These are phyloP conservation scores for Protoeuglena noctilucae DNA, from an alignment of 139 green algal species.

Conservation along the genomic window DNA sequence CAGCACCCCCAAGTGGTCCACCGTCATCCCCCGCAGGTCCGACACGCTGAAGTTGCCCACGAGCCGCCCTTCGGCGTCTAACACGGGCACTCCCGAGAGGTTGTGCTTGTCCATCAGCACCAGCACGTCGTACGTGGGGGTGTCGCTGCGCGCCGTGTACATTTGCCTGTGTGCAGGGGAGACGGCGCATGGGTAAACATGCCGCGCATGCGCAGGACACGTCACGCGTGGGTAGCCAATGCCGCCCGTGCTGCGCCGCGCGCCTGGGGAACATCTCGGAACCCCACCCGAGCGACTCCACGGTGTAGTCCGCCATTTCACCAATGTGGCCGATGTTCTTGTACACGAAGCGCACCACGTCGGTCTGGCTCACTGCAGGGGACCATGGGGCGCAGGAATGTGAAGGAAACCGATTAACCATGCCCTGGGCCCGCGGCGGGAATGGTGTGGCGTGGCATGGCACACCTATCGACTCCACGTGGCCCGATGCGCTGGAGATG, in stretches of 20 bases:
- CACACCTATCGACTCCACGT: conserved; percentile 2
- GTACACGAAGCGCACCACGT: conserved; percentile 18
- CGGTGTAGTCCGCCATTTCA: conserved; percentile 1
- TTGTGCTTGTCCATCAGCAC: conserved; percentile 14
- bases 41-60: conserved; percentile 32
- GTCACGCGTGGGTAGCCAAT: too few relatives aligned
- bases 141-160: too few relatives aligned
- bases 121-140: conserved; percentile 13
- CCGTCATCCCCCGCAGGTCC: conserved; percentile 35
- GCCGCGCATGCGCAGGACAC: too few relatives aligned
- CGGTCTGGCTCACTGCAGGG: conserved; percentile 22
- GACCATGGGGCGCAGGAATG: too few relatives aligned
- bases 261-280: too few relatives aligned
- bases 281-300: conserved; percentile 12
- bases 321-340: conserved; percentile 11
- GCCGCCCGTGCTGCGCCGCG: too few relatives aligned
- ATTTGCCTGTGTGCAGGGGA: too few relatives aligned
- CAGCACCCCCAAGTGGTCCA: conserved; percentile 36
- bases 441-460: neutral
- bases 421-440: neutral
- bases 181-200: too few relatives aligned
- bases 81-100: conserved; percentile 22
- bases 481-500: conserved; percentile 11
- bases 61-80: conserved; percentile 17
- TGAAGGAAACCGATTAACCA: conserved; percentile 13